Base-by-base conservation (phyloP, 2,329 filamentous ascomycete species). In the Verticillium alfalfae region DNA sequence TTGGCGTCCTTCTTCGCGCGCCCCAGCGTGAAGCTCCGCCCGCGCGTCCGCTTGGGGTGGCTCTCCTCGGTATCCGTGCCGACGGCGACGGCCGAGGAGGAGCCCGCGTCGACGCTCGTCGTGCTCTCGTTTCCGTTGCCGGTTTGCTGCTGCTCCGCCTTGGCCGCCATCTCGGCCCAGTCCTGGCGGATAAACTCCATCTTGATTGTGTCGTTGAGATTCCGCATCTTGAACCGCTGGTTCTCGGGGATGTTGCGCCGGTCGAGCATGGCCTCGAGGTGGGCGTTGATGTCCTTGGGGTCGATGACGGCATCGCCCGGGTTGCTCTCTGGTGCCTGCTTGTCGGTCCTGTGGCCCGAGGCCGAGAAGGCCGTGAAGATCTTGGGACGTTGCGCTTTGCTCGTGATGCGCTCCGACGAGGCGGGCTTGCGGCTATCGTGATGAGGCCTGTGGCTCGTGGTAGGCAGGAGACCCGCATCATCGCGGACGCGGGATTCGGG, bases 131-230 rank as follows among this genome's bases (percentile, higher is more conserved):
- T 73, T 66, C 74, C 76, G 65, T 79, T 66, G 36, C 36, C 36
- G 13, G 9, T 5, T 13, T 37, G 36, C 76, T 73, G 64, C 76
- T 73, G 64, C 55, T 52, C 41, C n/a, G n/a, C 34, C 71, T 76
- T 76, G 67, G 79, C 77, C 60, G 82, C 81, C 75, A 83, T 88
- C 72, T 90, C 89, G 7, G 85, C 86, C 81, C 91, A 92, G 72
- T 97, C 91, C 73, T 96, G 93, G 60, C 89, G 88, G 69, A 98
- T 93, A 69, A 99, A 96, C 71, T 98, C 93, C 72, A 93, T 91
- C 77, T 99, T 99, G 79, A 98, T 93, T 39, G 91, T 90, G 66
- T 92, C 84, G 65, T 91, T 92, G 63, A 99, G 80, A 61, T 88
- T 93, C 56, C 94, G 86, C 93, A 99, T 97, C 78, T 96, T 96